Base-by-base conservation (phyloP, 768 basidiomycete species). In the Trametes coccinea region DNA sequence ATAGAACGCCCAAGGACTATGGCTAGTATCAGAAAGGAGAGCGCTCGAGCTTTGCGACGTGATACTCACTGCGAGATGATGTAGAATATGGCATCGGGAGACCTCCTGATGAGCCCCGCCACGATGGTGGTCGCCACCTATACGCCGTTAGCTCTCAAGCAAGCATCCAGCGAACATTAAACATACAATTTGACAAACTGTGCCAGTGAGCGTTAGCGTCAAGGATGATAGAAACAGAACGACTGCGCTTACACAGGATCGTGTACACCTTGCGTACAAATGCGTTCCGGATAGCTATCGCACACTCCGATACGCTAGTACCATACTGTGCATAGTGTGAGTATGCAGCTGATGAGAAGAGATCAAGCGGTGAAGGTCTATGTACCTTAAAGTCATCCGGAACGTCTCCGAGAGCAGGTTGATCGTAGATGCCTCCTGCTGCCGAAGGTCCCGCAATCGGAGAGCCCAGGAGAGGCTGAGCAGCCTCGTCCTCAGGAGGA, bases 311-410 rank as follows among this genome's bases (percentile, higher is more conserved):
- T 13, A 93, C 92, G 1, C 85, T 85, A 1, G 88, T 86, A 2
- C 92, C 92, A 69, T 93, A 93, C 91, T 92, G 41, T 7, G 27
- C 60, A 41, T 53, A 53, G 50, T 52, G 29, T 59, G 62, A 29
- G 60, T 62, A 22, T 44, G 17, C 40, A 13, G 40, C 31, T 22
- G 22, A 22, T 22, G 22, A 22, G 22, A 22, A 22, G 22, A 22
- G 22, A 22, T 22, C 22, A 22, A 22, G 22, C 22, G 22, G 22
- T 22, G 22, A 22, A 22, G 22, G 22, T 22, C 22, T 22, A 22
- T 22, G 22, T 61, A 92, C 92, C 84, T 95, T 93, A 84, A 97
- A 97, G 74, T 97, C 95, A 69, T 96, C 95, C 0, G 92, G 93
- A 49, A 94, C 69, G 65, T 94, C 93, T 49, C 83, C 91, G 37